Conservation (phyloP, 371 early-diverging fungal genomes). For the Lichtheimia ramosa region DNA sequence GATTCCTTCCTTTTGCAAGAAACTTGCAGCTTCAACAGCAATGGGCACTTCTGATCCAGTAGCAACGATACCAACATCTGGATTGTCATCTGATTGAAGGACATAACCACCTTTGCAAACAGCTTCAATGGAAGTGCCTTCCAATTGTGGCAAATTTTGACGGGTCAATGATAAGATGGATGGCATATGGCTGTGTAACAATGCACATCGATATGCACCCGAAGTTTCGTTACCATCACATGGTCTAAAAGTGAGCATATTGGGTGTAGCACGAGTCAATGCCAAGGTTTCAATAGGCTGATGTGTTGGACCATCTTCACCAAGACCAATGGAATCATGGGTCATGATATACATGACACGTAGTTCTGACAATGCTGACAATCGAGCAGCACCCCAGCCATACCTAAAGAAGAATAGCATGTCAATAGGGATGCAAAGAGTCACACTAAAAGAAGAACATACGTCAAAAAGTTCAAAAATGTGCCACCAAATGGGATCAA, state of each 20-base stretch:
- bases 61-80: slow-evolving; percentile 78
- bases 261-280: slow-evolving; percentile 93
- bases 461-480: slow-evolving; percentile 96
- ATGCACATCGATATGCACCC: slow-evolving; percentile 85
- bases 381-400: slow-evolving; percentile 87
- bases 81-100: slow-evolving; percentile 58
- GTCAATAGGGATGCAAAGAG: not conserved
- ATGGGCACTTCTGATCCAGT: slow-evolving; percentile 97
- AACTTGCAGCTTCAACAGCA: slow-evolving; percentile 82
- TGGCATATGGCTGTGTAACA: slow-evolving; percentile 73
- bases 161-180: slow-evolving; percentile 92
- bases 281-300: slow-evolving; percentile 99
- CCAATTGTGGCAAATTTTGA: slow-evolving; percentile 93
- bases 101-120: slow-evolving; percentile 82
- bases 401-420: slow-evolving; percentile 25
- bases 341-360: slow-evolving; percentile 97
- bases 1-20: slow-evolving; percentile 58
- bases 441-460: slow-evolving; percentile 11
- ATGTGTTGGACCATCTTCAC: slow-evolving; percentile 99
- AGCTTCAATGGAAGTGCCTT: slow-evolving; percentile 79
- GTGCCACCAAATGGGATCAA: slow-evolving; percentile 93
- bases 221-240: slow-evolving; percentile 97
- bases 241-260: slow-evolving; percentile 88
- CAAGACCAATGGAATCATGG: slow-evolving; percentile 98
- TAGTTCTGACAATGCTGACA: slow-evolving; percentile 85